Evolutionary conservation across 768 basidiomycete species (phyloP).

Genomic region (Chiua virens): DNA sequence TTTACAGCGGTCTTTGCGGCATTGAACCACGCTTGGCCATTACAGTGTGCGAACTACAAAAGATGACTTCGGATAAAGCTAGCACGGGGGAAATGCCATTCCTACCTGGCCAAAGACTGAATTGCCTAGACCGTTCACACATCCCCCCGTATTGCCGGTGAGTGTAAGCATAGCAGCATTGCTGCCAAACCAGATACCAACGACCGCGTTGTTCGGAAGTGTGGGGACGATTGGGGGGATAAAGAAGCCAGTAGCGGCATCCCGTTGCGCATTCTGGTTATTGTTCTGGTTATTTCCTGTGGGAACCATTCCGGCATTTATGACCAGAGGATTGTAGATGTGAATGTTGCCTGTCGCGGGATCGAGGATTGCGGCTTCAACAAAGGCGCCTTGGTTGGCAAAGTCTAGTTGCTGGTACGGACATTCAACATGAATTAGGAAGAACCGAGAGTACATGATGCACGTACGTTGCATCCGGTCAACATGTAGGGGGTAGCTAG

Average conservation of each 20-base stretch:
- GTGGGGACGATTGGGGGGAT: conserved; percentile 24
- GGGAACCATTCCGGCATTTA: conserved; percentile 27
- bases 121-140: conserved; percentile 22
- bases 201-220: conserved; percentile 22
- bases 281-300: conserved; percentile 8
- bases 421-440: not conserved
- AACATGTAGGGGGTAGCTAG: conserved; percentile 28
- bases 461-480: conserved; percentile 28
- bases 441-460: not conserved
- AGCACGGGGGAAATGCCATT: not conserved
- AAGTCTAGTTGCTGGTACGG: conserved; percentile 27
- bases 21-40: conserved; percentile 24
- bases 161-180: conserved; percentile 23
- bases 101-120: conserved; percentile 28
- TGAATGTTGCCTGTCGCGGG: conserved; percentile 27
- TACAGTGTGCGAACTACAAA: conserved; percentile 25
- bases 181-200: conserved; percentile 30
- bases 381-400: conserved; percentile 23
- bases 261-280: conserved; percentile 13
- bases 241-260: conserved; percentile 17
- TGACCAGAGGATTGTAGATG: conserved; percentile 29
- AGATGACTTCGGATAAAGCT: not conserved
- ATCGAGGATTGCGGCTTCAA: conserved; percentile 31
- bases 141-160: conserved; percentile 20
- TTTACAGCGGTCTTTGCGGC: conserved; percentile 21